These are phyloP conservation scores for Parathielavia appendiculata DNA, from an alignment of 495 filamentous ascomycete genomes.

Conservation along the genomic window DNA sequence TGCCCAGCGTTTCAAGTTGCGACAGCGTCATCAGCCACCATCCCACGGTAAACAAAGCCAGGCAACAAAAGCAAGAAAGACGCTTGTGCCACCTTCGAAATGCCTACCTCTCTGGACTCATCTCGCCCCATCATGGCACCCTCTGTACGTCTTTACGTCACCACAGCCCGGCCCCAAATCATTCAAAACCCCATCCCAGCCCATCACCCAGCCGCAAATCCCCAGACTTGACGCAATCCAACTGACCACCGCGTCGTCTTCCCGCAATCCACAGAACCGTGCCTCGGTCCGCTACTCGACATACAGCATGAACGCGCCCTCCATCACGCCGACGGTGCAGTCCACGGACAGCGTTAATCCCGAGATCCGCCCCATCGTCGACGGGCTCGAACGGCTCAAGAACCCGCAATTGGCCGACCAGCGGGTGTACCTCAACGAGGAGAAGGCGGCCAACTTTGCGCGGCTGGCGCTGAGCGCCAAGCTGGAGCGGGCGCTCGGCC, in stretches of 20 bases:
- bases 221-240: background rate
- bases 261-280: constrained; percentile 43
- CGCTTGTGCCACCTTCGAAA: constrained; percentile 32
- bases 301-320: constrained; percentile 64
- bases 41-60: constrained; percentile 5
- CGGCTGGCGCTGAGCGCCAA: constrained; percentile 92
- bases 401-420: constrained; percentile 81
- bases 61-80: constrained; percentile 4
- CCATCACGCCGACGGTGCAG: constrained; percentile 58
- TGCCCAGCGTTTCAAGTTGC: constrained; percentile 16
- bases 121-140: constrained; percentile 72
- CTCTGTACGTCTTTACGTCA: constrained; percentile 51
- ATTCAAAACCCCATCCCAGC: background rate
- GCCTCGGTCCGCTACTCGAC: constrained; percentile 76
- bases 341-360: constrained; percentile 57
- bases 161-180: background rate
- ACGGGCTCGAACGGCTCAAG: constrained; percentile 82
- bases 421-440: constrained; percentile 72
- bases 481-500: constrained; percentile 82
- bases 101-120: constrained; percentile 66
- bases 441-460: constrained; percentile 81
- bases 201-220: constrained; percentile 18
- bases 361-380: constrained; percentile 76
- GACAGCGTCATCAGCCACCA: constrained; percentile 6
- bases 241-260: background rate